phyloP scores from a whole-genome alignment of 1,284 basidiomycete species.

The Cryptococcus hybrid region DNA sequence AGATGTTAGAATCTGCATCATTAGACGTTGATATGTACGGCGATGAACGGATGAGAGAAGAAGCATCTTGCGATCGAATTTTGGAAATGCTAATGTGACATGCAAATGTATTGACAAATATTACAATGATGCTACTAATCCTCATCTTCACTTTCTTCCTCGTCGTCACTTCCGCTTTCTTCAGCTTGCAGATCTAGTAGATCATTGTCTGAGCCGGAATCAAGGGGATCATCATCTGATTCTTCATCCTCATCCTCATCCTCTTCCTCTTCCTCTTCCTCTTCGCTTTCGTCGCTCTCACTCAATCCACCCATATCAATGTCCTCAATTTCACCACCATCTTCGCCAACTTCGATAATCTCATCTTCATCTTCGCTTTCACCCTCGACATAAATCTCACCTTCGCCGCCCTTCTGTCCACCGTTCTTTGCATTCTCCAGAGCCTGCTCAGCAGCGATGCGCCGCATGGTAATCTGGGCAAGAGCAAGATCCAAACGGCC shows the following conservation, averaged over 20 bases:
- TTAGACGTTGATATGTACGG: no score
- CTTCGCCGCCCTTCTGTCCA: constrained; percentile 35
- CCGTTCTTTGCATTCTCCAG: constrained; percentile 35
- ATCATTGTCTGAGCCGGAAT: constrained; percentile 60
- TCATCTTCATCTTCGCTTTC: constrained; percentile 54
- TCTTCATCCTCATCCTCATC: constrained; percentile 56
- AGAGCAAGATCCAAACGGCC: constrained; percentile 92
- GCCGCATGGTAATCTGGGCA: constrained; percentile 81
- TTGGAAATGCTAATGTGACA: constrained; percentile 2
- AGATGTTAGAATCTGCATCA: no score
- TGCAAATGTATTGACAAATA: constrained; percentile 8
- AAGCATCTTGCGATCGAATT: no score
- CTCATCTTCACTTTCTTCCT: constrained; percentile 59
- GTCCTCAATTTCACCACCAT: constrained; percentile 62
- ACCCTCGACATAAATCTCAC: constrained; percentile 50
- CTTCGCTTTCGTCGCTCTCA: constrained; percentile 33
- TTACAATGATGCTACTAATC: not conserved
- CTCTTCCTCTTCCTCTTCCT: constrained; percentile 53
- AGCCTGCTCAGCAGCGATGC: constrained; percentile 37
- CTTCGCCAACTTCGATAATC: constrained; percentile 66
- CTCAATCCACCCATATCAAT: constrained; percentile 60
- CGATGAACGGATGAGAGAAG: no score
- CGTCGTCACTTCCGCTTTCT: constrained; percentile 59
- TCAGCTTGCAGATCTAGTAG: constrained; percentile 58
- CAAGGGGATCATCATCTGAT: constrained; percentile 51